Evolutionary conservation across 202 grass and related monocot species (phyloP).

Genomic region (Musa balbisiana): DNA sequence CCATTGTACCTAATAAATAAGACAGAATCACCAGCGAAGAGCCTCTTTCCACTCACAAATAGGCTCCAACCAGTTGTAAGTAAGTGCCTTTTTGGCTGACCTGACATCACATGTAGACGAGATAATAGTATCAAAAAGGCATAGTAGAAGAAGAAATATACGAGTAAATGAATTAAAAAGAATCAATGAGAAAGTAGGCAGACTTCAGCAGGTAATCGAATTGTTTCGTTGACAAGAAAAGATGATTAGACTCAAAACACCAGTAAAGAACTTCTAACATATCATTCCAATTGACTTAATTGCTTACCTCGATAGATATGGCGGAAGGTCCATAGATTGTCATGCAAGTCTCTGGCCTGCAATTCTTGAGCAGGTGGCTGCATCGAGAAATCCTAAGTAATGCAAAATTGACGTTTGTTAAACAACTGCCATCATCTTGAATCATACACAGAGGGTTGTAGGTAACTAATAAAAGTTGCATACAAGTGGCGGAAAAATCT

Average conservation of each 20-base stretch:
- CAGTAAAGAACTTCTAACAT: not conserved
- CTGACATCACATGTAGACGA: conserved; percentile 37
- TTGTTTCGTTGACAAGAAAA: not conserved
- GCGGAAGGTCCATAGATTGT: conserved; percentile 66
- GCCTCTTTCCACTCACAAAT: conserved; percentile 84
- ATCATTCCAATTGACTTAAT: not conserved
- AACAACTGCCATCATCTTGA: conserved; percentile 5
- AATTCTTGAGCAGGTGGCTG: conserved; percentile 83
- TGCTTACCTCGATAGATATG: conserved; percentile 71
- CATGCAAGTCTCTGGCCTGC: conserved; percentile 71
- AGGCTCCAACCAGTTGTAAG: conserved; percentile 89
- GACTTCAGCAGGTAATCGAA: not conserved
- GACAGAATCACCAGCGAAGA: conserved; percentile 80
- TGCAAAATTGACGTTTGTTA: conserved; percentile 16
- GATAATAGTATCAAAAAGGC: not conserved
- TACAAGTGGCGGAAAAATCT: conserved; percentile 61
- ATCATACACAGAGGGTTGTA: not conserved
- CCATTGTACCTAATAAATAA: conserved; percentile 68
- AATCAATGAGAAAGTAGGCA: not conserved
- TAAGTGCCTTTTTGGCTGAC: conserved; percentile 85
- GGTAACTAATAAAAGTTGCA: not conserved
- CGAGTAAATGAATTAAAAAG: conserved; percentile 15
- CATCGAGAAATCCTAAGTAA: conserved; percentile 63
- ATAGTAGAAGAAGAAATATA: not conserved
- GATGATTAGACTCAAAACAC: not conserved